phyloP scores from a whole-genome alignment of 805 yeast genomes.

The Saturnispora hagleri region DNA sequence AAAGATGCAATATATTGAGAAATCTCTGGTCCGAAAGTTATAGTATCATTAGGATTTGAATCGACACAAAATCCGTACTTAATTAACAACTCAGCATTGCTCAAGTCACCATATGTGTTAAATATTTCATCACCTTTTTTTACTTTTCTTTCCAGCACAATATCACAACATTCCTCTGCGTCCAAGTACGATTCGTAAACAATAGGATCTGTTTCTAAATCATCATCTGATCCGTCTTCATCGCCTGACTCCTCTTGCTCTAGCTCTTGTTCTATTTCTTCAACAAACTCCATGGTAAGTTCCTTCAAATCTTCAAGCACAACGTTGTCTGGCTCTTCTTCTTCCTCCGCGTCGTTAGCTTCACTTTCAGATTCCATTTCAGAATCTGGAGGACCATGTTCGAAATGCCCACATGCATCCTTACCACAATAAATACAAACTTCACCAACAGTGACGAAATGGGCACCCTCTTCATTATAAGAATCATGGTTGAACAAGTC shows the following conservation, averaged over 20 bases:
- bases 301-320: conserved; percentile 18
- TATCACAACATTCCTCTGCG: conserved; percentile 62
- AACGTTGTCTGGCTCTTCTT: not conserved
- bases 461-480: conserved; percentile 49
- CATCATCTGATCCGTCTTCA: conserved; percentile 16
- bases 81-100: conserved; percentile 57
- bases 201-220: conserved; percentile 15
- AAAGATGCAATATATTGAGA: conserved; percentile 14
- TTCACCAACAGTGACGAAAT: conserved; percentile 45
- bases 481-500: conserved; percentile 73
- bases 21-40: conserved; percentile 46
- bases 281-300: conserved; percentile 27
- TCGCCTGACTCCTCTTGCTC: conserved; percentile 19
- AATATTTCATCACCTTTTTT: conserved; percentile 51
- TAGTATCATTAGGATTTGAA: conserved; percentile 45
- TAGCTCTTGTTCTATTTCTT: conserved; percentile 23
- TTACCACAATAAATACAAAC: conserved; percentile 30
- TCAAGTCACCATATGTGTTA: conserved; percentile 73
- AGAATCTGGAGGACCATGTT: conserved; percentile 23
- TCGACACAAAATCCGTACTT: conserved; percentile 69
- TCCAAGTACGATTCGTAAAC: conserved; percentile 28
- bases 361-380: conserved; percentile 25
- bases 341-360: conserved; percentile 17
- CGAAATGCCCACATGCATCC: conserved; percentile 26
- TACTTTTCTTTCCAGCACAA: conserved; percentile 40